Percentiles rank a stretch among this genome's conserved stretches.
These are phyloP conservation scores for Podospora tetraspora DNA, from an alignment of 495 filamentous ascomycete species.

Conservation along the genomic window DNA sequence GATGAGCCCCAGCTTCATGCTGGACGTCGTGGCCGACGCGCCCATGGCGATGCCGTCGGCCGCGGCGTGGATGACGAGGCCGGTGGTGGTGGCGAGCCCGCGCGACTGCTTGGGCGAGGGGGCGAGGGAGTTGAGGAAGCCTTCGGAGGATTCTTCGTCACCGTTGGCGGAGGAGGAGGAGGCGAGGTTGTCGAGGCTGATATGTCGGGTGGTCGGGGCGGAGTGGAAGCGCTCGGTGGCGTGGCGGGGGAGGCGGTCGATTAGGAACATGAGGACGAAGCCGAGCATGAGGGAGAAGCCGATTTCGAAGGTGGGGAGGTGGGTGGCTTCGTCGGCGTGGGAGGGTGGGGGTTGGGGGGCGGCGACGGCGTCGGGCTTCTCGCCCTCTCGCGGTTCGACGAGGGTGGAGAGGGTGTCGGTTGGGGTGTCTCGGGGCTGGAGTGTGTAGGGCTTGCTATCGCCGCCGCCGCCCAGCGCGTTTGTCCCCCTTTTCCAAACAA, in stretches of 20 bases:
- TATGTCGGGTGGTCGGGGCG: conserved; percentile 54
- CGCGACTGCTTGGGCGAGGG: conserved; percentile 48
- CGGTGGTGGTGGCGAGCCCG: conserved; percentile 72
- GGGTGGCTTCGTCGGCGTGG: conserved; percentile 28
- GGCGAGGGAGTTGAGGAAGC: conserved; percentile 47
- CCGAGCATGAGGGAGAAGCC: conserved; percentile 81
- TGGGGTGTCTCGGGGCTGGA: not conserved
- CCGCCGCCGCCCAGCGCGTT: not conserved
- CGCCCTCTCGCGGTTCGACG: conserved; percentile 1
- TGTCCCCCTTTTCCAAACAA: conserved; percentile 21
- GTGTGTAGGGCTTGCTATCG: not conserved
- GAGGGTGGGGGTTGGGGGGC: not conserved
- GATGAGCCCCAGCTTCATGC: conserved; percentile 71
- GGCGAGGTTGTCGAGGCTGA: conserved; percentile 75
- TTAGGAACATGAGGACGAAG: conserved; percentile 94
- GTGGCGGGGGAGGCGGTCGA: conserved; percentile 80
- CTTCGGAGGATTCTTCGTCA: conserved; percentile 43
- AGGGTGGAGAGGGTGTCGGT: too few species aligned
- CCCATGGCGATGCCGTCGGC: conserved; percentile 97
- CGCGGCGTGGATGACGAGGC: conserved; percentile 90
- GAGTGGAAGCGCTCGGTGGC: conserved; percentile 51
- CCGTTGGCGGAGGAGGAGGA: conserved; percentile 33
- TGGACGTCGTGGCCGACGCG: conserved; percentile 68
- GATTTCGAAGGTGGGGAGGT: conserved; percentile 56
- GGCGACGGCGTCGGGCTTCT: not conserved